Conservation (phyloP, 495 filamentous ascomycete genomes). For the Neurospora terricola region DNA sequence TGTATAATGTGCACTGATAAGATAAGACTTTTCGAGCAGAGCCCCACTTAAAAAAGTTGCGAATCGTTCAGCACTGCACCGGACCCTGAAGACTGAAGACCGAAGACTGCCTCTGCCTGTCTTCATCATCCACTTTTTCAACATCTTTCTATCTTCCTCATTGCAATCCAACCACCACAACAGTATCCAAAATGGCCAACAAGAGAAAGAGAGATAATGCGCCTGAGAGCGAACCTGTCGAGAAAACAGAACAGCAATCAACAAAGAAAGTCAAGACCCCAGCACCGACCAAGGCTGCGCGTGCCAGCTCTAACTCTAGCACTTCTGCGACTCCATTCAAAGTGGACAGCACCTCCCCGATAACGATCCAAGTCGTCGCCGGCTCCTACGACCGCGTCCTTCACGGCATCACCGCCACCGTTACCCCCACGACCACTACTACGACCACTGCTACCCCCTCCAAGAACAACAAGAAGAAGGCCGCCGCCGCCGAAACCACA, state of each 20-base stretch:
- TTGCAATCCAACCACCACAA: conserved; percentile 3
- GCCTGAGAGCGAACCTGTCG: conserved; percentile 8
- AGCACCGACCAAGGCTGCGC: conserved; percentile 1
- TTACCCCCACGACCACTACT: conserved; percentile 30
- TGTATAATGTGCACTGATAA: conserved; percentile 5
- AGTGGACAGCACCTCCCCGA: conserved; percentile 19
- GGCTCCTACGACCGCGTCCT: conserved; percentile 93
- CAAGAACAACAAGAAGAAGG: conserved; percentile 8
- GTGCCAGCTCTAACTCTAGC: conserved; percentile 1
- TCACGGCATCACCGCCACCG: conserved; percentile 76
- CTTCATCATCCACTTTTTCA: background rate
- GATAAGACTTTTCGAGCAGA: conserved; percentile 8
- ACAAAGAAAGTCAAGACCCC: conserved; percentile 32
- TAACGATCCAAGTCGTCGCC: conserved; percentile 76
- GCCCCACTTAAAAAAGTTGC: conserved; percentile 14
- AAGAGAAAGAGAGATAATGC: conserved; percentile 54
- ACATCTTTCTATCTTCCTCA: background rate
- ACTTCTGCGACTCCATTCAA: conserved; percentile 11
- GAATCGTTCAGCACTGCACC: conserved; percentile 7
- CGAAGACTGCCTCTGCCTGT: background rate
- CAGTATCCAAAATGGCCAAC: conserved; percentile 51
- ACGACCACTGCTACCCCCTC: background rate
- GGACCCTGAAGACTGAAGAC: background rate
- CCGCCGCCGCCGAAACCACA: background rate
- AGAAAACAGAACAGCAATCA: conserved; percentile 7